phyloP scores from a whole-genome alignment of 1,139 yeast species.

The Hyphopichia fennica region DNA sequence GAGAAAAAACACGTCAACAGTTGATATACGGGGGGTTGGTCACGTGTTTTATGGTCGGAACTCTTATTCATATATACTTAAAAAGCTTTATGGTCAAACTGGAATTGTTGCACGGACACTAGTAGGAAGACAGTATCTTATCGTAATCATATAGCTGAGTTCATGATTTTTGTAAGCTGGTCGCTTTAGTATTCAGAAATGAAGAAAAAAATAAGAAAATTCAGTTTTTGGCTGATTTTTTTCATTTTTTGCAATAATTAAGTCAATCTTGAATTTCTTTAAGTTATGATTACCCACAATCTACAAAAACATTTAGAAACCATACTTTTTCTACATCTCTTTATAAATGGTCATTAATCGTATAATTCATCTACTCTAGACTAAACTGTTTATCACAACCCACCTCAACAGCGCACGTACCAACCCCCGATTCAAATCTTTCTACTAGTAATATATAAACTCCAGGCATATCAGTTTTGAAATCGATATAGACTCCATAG shows the following conservation, averaged over 20 bases:
- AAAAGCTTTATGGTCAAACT: too few species aligned
- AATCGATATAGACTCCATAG: conserved; percentile 47
- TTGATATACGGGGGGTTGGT: neutral
- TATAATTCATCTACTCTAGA: neutral
- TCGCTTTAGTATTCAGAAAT: too few species aligned
- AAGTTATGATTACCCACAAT: neutral
- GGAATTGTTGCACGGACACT: too few species aligned
- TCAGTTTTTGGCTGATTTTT: too few species aligned
- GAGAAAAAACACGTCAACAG: neutral
- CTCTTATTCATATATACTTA: too few species aligned
- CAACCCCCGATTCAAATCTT: conserved; percentile 49
- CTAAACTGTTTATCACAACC: conserved; percentile 26
- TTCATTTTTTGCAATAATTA: neutral
- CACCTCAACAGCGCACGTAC: conserved; percentile 34
- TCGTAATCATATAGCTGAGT: too few species aligned
- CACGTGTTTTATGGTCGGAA: neutral
- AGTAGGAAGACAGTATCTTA: too few species aligned
- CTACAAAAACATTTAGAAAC: neutral
- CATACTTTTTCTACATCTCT: too few species aligned
- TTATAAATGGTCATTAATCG: neutral
- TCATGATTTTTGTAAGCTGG: too few species aligned
- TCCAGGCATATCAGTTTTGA: conserved; percentile 24
- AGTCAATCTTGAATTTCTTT: neutral
- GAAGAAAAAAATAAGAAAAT: too few species aligned
- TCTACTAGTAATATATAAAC: conserved; percentile 44